Percentiles rank a stretch among this genome's conserved stretches.
phyloP scores from a whole-genome alignment of 176 grass and related monocot species.

The Aegilops speltoides region DNA sequence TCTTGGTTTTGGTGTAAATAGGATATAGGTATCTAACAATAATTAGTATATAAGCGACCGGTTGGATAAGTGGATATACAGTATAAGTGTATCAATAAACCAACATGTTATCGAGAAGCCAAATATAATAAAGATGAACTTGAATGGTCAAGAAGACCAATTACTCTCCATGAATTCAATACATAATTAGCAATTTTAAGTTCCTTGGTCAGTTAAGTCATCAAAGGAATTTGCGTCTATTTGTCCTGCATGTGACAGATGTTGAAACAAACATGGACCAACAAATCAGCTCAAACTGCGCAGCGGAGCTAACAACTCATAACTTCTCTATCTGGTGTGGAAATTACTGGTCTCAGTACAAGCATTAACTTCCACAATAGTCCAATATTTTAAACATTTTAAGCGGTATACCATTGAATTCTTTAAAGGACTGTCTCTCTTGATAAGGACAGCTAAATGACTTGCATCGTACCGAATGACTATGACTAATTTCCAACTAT shows the following conservation, averaged over 20 bases:
- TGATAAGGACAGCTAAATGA: background rate
- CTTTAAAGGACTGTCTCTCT: background rate
- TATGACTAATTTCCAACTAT: background rate
- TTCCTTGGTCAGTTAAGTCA: background rate
- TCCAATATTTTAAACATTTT: background rate
- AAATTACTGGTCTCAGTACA: background rate
- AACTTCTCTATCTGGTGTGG: background rate
- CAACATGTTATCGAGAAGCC: background rate
- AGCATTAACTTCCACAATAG: background rate
- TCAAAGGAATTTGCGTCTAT: background rate
- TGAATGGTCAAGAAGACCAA: background rate
- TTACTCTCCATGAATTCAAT: background rate
- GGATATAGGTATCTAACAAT: background rate
- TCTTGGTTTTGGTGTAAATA: background rate
- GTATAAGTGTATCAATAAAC: background rate
- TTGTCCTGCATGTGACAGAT: background rate
- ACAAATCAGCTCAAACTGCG: background rate
- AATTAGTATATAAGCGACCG: background rate
- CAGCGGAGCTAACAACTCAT: background rate
- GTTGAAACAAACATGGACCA: background rate
- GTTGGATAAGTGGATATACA: background rate
- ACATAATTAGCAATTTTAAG: background rate
- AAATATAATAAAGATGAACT: background rate
- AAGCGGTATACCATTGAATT: background rate
- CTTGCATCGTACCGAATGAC: background rate